Base-by-base conservation (phyloP, 805 yeast species). In the Tetrapisispora pingtungensis region DNA sequence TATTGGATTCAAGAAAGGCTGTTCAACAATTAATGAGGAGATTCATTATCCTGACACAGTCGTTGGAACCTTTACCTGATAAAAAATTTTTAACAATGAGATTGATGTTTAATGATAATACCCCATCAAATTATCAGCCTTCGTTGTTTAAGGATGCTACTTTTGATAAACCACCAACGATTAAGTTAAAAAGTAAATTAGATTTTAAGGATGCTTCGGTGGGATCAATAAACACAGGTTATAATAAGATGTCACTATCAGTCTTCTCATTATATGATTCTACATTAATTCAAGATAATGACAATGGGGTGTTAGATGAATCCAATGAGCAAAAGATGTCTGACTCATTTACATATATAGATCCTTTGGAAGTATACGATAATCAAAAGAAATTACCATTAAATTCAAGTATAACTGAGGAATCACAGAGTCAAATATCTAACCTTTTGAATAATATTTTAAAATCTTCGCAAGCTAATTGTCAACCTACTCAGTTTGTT, bases 1-100 rank as follows among this genome's bases (percentile, higher is more conserved):
- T 64, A 26, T 52, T 65, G 20, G 64, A 66, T 27, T 68, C 74
- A 10, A 66, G 77, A 49, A 65, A 64, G 45, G 65, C 68, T 48
- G 64, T 74, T 3, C 77, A 74, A 46, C 72, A 69, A 42, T 50
- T 77, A 39, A 68, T 78, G 66, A 70, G 69, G 53, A 62, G 75
- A 42, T 69, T 79, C 42, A 73, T 78, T 18, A 63, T 75, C 1
- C 56, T 72, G 4, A 75, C 81, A 0, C 84, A 79, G 54, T 63
- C 72, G 0, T 59, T 78, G n/a, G 71, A 74, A 15, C 70, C 74
- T 1, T 53, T 77, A 22, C 81, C 82, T 1, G 57, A 61, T 1
- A 64, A 69, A 34, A 69, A 76, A 44, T 73, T 51, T 42, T 52
- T 78, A 33, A 64, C 74, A 0, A 67, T 78, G 68, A 66, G 76